Base-by-base conservation (phyloP, 2,329 filamentous ascomycete genomes). In the Fusarium sp. region DNA sequence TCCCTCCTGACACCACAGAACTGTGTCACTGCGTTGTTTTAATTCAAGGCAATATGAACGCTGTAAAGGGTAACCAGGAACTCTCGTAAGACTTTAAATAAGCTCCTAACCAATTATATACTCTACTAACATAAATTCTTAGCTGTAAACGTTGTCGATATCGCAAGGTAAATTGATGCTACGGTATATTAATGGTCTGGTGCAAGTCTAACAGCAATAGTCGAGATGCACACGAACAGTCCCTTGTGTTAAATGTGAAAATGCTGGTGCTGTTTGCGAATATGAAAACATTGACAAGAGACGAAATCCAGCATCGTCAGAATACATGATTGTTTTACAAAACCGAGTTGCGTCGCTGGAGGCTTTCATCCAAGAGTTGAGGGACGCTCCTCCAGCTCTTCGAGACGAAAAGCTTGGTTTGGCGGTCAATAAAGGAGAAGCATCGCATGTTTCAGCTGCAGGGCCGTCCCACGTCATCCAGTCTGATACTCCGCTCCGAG, bases 141-240 rank as follows among this genome's bases (percentile, higher is more conserved):
- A 60, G 57, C 27, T 60, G 57, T 22, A 60, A 60, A 40, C 57
- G 57, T 24, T 60, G 57, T 9, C 41, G 57, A 13, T 57, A 46
- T 10, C 57, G 57, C 13, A 60, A 57, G 24, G 57, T 60, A 20
- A 56, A 14, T 25, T 27, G 0, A 29, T 11, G 12, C 1, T 1
- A 12, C 12, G 29, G 13, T 12, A 12, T 30, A 7, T 7, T 13
- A 10, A 30, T 13, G 29, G 11, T 12, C 11, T 30, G 12, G 5
- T 13, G 7, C 6, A 8, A 30, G 10, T n/a, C 20, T 56, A 3
- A 60, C 25, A 2, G 14, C 22, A 6, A 11, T 25, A 60, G 57
- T 16, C 57, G 30, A 46, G 57, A 46, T 60, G 57, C n/a, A 60
- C 49, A 14, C 57, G 57, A 5, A 55, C 49, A 37, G 12, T 37